These are phyloP conservation scores for Sordariomycetes sp. DNA, from an alignment of 2,329 filamentous ascomycete species.

Conservation along the genomic window DNA sequence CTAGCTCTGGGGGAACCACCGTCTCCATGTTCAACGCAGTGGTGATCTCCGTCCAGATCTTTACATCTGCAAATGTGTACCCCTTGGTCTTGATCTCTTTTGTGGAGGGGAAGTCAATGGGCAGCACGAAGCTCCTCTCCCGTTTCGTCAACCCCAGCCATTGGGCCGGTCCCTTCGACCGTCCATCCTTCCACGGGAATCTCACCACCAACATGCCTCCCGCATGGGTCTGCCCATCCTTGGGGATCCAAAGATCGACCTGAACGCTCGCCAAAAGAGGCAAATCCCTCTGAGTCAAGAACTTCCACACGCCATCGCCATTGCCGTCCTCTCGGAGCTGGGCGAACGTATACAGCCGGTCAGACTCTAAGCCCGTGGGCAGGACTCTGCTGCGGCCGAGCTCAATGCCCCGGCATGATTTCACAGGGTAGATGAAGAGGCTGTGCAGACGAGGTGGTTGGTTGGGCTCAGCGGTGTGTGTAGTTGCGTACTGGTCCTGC, in stretches of 20 bases:
- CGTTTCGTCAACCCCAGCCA: slow-evolving; percentile 36
- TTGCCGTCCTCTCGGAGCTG: slow-evolving; percentile 37
- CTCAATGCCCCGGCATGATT: slow-evolving; percentile 4
- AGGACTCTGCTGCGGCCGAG: slow-evolving; percentile 56
- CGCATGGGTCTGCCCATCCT: slow-evolving; percentile 10
- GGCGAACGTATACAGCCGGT: slow-evolving; percentile 77
- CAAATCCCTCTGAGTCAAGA: slow-evolving; percentile 61
- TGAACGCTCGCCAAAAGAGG: slow-evolving; percentile 63
- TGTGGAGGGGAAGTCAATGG: slow-evolving; percentile 50
- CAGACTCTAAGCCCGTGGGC: slow-evolving; percentile 63
- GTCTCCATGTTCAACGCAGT: slow-evolving; percentile 45
- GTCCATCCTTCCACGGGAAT: slow-evolving; percentile 44
- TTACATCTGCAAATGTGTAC: slow-evolving; percentile 53
- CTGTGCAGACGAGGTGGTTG: too few species aligned
- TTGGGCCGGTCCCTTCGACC: slow-evolving; percentile 9
- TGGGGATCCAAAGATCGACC: slow-evolving; percentile 59
- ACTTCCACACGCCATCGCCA: slow-evolving; percentile 51
- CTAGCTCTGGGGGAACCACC: slow-evolving; percentile 54
- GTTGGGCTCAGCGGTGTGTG: too few species aligned
- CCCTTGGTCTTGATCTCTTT: slow-evolving; percentile 47
- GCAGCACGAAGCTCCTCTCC: slow-evolving; percentile 57
- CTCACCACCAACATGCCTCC: slow-evolving; percentile 52
- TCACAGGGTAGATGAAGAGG: slow-evolving; percentile 4
- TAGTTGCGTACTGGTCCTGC: too few species aligned
- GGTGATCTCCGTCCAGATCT: slow-evolving; percentile 53